phyloP scores from a whole-genome alignment of 2,329 filamentous ascomycete species.

The Ophiosphaerella herpotricha region DNA sequence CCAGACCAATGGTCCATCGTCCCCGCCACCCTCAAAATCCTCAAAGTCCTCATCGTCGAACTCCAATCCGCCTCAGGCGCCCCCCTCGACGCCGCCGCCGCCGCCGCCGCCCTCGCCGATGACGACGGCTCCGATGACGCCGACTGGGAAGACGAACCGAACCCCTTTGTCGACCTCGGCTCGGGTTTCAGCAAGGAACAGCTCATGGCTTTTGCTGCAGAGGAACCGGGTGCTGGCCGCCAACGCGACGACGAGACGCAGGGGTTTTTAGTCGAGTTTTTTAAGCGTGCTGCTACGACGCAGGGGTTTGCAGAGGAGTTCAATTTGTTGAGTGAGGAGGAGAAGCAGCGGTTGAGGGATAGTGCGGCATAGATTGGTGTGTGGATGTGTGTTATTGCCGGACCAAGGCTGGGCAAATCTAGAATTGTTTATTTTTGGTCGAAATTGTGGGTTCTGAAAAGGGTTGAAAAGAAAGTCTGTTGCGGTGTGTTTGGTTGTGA shows the following conservation, averaged over 20 bases:
- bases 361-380: constrained; percentile 24
- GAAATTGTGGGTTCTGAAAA: too few relatives aligned
- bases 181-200: constrained; percentile 60
- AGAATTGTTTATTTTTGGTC: too few relatives aligned
- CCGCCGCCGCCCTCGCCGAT: constrained; percentile 65
- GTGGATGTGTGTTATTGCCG: neutral
- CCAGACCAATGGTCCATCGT: constrained; percentile 90
- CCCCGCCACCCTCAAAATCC: constrained; percentile 86
- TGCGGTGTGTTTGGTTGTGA: too few relatives aligned
- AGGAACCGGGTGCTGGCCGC: constrained; percentile 57
- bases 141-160: constrained; percentile 82
- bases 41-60: constrained; percentile 95
- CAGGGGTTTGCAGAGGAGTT: constrained; percentile 62
- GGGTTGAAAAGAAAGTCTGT: too few relatives aligned
- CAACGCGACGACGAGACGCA: constrained; percentile 90
- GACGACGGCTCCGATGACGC: constrained; percentile 69
- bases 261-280: constrained; percentile 81
- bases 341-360: constrained; percentile 58
- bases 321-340: constrained; percentile 57
- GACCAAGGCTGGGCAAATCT: too few relatives aligned
- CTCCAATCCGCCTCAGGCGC: constrained; percentile 77
- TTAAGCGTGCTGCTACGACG: constrained; percentile 61
- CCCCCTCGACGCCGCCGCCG: constrained; percentile 61
- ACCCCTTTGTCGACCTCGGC: constrained; percentile 74
- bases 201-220: constrained; percentile 75